Evolutionary conservation across 2,329 filamentous ascomycete species (phyloP).

Genomic region (Fusarium protoensiforme): DNA sequence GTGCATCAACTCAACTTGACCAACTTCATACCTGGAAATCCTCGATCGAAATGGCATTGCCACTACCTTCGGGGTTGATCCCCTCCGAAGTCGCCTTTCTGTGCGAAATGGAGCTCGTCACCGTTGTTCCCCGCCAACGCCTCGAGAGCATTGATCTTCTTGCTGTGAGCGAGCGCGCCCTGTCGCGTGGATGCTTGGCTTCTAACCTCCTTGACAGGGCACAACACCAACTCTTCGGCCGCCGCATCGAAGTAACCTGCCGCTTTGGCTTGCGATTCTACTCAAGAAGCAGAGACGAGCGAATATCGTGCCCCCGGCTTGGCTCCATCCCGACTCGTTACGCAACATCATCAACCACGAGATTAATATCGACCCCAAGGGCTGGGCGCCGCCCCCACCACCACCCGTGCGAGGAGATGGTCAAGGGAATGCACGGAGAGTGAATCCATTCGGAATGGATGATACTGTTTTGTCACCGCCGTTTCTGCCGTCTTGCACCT

Average conservation of each 20-base stretch:
- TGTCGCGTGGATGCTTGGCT: slow-evolving; percentile 17
- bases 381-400: slow-evolving; percentile 82
- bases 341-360: slow-evolving; percentile 83
- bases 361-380: slow-evolving; percentile 74
- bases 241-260: slow-evolving; percentile 81
- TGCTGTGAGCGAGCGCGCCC: slow-evolving; percentile 75
- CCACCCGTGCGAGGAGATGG: slow-evolving; percentile 66
- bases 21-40: not conserved
- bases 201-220: slow-evolving; percentile 67
- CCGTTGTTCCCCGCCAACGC: slow-evolving; percentile 89
- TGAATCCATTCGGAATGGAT: slow-evolving; percentile 41
- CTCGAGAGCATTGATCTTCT: slow-evolving; percentile 88
- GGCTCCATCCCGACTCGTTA: slow-evolving; percentile 84
- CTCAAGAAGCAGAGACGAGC: slow-evolving; percentile 94
- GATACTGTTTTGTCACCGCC: slow-evolving; percentile 70
- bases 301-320: slow-evolving; percentile 91
- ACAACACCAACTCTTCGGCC: slow-evolving; percentile 80
- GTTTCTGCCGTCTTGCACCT: slow-evolving; percentile 81
- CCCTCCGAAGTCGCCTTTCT: slow-evolving; percentile 92
- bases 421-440: slow-evolving; percentile 54
- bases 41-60: slow-evolving; percentile 57
- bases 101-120: slow-evolving; percentile 97
- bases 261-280: slow-evolving; percentile 94
- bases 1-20: slow-evolving; percentile 12
- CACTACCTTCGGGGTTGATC: slow-evolving; percentile 69